A percentile compares a stretch with the other conserved stretches of the same genome.
Evolutionary conservation across 257 asterid genomes (phyloP).

Genomic region (Solanum appendiculatum): DNA sequence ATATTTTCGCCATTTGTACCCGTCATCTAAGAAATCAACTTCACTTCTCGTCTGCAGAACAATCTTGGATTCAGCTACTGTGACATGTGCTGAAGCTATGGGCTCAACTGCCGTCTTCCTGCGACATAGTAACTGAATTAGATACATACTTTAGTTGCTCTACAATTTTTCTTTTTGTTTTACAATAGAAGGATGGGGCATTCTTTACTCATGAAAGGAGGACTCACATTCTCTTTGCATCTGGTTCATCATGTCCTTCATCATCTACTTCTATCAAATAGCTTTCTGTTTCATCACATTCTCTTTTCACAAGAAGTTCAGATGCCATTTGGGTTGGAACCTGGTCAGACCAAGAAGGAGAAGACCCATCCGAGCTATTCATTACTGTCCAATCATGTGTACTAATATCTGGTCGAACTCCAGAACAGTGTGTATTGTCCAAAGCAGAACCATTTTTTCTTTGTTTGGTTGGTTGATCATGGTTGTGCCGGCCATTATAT

Average conservation of each 20-base stretch:
- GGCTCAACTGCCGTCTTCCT: conserved; percentile 41
- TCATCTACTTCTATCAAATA: conserved; percentile 27
- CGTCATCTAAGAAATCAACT: conserved; percentile 84
- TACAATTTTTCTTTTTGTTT: neutral
- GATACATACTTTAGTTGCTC: neutral
- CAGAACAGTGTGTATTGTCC: conserved; percentile 14
- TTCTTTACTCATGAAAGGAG: neutral
- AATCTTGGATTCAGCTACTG: conserved; percentile 77
- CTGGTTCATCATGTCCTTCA: conserved; percentile 50
- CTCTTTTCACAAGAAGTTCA: conserved; percentile 15
- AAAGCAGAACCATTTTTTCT: conserved; percentile 28
- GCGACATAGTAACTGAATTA: conserved; percentile 1
- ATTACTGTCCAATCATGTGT: conserved; percentile 15
- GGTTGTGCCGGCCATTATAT: conserved; percentile 83
- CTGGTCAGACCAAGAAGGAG: conserved; percentile 8
- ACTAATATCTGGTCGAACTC: conserved; percentile 9
- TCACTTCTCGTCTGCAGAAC: conserved; percentile 92
- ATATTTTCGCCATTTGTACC: conserved; percentile 87
- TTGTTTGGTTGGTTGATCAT: conserved; percentile 46
- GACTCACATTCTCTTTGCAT: conserved; percentile 64
- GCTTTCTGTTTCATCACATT: conserved; percentile 28
- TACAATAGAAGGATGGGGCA: neutral
- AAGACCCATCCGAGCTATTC: conserved; percentile 16
- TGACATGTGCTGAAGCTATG: conserved; percentile 43
- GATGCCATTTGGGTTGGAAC: conserved; percentile 10